A percentile compares a stretch with the other conserved stretches of the same genome.
These are phyloP conservation scores for Quercus ilex DNA, from an alignment of 306 rosid genomes.

Conservation along the genomic window DNA sequence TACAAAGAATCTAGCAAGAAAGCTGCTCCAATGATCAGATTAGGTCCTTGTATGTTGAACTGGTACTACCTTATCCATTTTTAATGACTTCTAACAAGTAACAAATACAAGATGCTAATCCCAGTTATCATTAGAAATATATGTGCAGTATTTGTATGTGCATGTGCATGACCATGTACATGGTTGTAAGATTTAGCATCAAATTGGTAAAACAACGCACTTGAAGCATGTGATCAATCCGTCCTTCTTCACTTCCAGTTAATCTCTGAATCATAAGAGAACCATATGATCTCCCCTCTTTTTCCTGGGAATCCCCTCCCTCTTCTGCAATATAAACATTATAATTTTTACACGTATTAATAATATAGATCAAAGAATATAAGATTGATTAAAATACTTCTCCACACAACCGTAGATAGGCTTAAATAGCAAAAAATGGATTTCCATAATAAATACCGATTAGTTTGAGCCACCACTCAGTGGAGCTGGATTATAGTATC, in stretches of 20 bases:
- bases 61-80: neutral
- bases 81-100: neutral
- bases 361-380: neutral
- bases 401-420: neutral
- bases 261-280: slow-evolving; percentile 76
- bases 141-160: neutral
- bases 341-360: neutral
- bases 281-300: slow-evolving; percentile 75
- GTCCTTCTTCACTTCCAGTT: slow-evolving; percentile 75
- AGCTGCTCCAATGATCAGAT: neutral
- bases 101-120: neutral
- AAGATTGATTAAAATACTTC: neutral
- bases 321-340: slow-evolving; percentile 36
- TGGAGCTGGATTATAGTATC: neutral
- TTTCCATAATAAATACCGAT: neutral
- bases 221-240: slow-evolving; percentile 94
- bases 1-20: neutral
- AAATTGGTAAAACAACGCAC: slow-evolving; percentile 35
- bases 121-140: neutral
- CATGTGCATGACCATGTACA: slow-evolving; percentile 5
- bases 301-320: slow-evolving; percentile 49
- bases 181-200: slow-evolving; percentile 15
- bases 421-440: neutral
- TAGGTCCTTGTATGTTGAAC: neutral
- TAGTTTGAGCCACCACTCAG: neutral